A percentile compares a stretch with the other conserved stretches of the same genome.
These are phyloP conservation scores for Aegilops bicornis DNA, from an alignment of 176 grass and related monocot genomes.

Conservation along the genomic window DNA sequence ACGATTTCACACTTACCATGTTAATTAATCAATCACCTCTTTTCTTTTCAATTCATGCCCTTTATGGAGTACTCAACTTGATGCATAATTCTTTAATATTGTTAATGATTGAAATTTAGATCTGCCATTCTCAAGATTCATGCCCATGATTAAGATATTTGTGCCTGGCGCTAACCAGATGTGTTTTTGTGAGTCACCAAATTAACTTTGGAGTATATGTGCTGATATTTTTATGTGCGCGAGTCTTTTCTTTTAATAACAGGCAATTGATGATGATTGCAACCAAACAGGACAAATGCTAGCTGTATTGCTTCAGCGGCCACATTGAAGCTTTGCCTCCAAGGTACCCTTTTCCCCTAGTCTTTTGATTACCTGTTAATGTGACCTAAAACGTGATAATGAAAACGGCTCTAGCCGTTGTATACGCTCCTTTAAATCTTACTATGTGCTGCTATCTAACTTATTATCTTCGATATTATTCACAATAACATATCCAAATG, in stretches of 20 bases:
- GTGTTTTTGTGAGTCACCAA: too few species aligned
- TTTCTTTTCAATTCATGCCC: too few species aligned
- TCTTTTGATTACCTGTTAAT: background rate
- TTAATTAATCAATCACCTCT: too few species aligned
- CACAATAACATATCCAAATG: background rate
- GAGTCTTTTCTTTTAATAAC: background rate
- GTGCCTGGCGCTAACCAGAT: too few species aligned
- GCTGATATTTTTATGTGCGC: background rate
- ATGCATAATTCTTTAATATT: too few species aligned
- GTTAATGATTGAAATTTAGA: too few species aligned
- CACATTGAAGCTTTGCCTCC: slow-evolving; percentile 85
- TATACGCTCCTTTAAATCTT: slow-evolving; percentile 2
- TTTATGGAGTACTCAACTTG: too few species aligned
- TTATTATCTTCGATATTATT: too few species aligned
- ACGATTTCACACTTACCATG: too few species aligned
- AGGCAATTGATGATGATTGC: slow-evolving; percentile 92
- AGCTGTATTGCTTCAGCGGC: slow-evolving; percentile 70
- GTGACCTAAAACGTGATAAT: background rate
- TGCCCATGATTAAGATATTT: too few species aligned
- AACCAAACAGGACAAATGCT: slow-evolving; percentile 90
- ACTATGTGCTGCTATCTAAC: background rate
- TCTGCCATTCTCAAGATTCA: too few species aligned
- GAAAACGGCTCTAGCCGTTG: background rate
- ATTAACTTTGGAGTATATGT: background rate
- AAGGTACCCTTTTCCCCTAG: slow-evolving; percentile 41